phyloP scores from a whole-genome alignment of 116 monocot species.

The Zostera marina region DNA sequence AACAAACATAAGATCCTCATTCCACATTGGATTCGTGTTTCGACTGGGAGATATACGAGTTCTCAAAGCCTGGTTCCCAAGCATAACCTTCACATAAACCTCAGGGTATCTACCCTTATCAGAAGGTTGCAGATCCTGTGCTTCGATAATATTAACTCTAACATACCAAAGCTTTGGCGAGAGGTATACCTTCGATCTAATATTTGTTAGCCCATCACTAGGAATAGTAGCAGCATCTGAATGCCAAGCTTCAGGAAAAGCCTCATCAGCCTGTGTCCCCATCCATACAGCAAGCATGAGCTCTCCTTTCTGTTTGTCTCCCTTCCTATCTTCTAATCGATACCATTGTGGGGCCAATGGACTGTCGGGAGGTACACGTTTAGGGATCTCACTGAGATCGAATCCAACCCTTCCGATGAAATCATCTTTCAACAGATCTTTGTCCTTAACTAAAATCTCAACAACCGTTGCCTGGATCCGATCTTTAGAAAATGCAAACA shows the following conservation, averaged over 20 bases:
- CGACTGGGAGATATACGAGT: conserved; percentile 23
- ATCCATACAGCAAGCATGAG: conserved; percentile 66
- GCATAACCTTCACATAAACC: conserved; percentile 31
- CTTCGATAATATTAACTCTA: conserved; percentile 52
- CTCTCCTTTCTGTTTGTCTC: conserved; percentile 41
- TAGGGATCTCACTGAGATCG: conserved; percentile 41
- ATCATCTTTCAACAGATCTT: conserved; percentile 44
- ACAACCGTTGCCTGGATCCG: conserved; percentile 30
- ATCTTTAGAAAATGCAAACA: conserved; percentile 62
- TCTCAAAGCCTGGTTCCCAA: conserved; percentile 32
- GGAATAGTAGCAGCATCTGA: conserved; percentile 51
- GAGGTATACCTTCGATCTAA: conserved; percentile 50
- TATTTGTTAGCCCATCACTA: conserved; percentile 37
- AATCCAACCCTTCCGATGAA: conserved; percentile 29
- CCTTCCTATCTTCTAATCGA: conserved; percentile 34
- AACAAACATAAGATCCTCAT: conserved; percentile 58
- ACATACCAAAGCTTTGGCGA: conserved; percentile 64
- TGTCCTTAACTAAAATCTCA: conserved; percentile 44
- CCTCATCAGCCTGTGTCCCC: conserved; percentile 61
- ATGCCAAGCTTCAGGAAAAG: conserved; percentile 60
- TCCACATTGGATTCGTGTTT: conserved; percentile 43
- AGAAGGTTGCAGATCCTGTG: conserved; percentile 33
- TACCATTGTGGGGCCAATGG: conserved; percentile 65
- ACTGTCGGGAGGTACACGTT: conserved; percentile 49
- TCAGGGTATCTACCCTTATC: conserved; percentile 42